Evolutionary conservation across 805 yeast species (phyloP), one percentile per base, ranked within the genome.

Genomic region (Schizosaccharomyces pombe): DNA sequence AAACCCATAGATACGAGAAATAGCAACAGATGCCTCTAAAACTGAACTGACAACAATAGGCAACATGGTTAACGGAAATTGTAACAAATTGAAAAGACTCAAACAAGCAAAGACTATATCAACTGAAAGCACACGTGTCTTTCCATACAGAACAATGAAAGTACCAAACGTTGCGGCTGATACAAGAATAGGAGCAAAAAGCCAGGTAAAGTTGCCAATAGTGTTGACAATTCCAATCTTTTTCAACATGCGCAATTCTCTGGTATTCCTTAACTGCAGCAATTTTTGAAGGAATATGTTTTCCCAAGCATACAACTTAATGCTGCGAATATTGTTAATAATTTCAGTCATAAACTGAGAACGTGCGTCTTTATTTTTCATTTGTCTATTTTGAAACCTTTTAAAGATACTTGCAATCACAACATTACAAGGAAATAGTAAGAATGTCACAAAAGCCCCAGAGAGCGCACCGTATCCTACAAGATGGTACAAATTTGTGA

Each of bases 241-340:
- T 60, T 74, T 77, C 67, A 91, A 73, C 60, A 83, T 87, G 31
- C 72, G 86, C 71, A 89, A 83, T 57, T 68, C 72, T 39, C 14
- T 91, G 78, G 84, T 84, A 63, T 89, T 85, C 74, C 99, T 81
- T 24, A 89, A 94, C 62, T 78, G 69, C 59, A 77, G 76, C 56
- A 93, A 72, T 61, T 81, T 82, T 30, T 72, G 74, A 62, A 77
- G 75, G 64, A 85, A 86, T 2, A 97, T 94, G 32, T 65, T 69
- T 68, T 91, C 99, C 99, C 99, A 91, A 2, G 93, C 94, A 63
- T 91, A 91, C 53, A 93, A 73, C 65, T 91, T 91, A 64, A 91
- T 72, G 11, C 95, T 85, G 69, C 86, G 89, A 65, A 91, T 85
- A 63, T 87, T 89, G 65, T 84, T 85, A 65, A 89, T 72, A 55